Evolutionary conservation across 257 asterid genomes (phyloP).

Genomic region (Solanum virginianum): DNA sequence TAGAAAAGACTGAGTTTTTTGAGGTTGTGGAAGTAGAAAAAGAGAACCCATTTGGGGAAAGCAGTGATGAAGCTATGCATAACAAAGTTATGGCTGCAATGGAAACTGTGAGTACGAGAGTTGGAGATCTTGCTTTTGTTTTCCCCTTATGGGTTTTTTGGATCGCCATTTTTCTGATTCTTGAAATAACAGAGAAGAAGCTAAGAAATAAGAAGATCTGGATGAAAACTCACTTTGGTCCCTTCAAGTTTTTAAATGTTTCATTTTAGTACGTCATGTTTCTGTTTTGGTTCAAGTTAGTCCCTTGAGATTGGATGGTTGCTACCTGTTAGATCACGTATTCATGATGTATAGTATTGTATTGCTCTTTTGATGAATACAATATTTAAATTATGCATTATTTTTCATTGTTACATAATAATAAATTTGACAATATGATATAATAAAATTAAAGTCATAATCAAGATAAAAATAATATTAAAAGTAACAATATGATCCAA

Average conservation of each 20-base stretch:
- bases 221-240: neutral
- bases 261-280: neutral
- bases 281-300: neutral
- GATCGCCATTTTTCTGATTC: conserved; percentile 48
- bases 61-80: conserved; percentile 40
- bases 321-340: neutral
- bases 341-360: neutral
- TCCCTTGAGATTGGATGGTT: no score
- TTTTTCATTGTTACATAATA: no score
- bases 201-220: neutral
- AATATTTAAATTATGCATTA: neutral
- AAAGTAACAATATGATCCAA: no score
- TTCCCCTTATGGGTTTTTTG: conserved; percentile 43
- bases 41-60: conserved; percentile 32
- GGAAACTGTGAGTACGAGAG: conserved; percentile 26
- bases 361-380: neutral
- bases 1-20: conserved; percentile 2
- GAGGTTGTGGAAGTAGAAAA: conserved; percentile 21
- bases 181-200: neutral
- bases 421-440: no score
- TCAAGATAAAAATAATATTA: no score
- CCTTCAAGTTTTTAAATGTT: neutral
- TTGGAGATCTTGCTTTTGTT: conserved; percentile 58
- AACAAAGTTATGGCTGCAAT: conserved; percentile 42
- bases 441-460: no score